Evolutionary conservation across 1,284 basidiomycete species (phyloP).

Genomic region (Kwoniella shivajii): DNA sequence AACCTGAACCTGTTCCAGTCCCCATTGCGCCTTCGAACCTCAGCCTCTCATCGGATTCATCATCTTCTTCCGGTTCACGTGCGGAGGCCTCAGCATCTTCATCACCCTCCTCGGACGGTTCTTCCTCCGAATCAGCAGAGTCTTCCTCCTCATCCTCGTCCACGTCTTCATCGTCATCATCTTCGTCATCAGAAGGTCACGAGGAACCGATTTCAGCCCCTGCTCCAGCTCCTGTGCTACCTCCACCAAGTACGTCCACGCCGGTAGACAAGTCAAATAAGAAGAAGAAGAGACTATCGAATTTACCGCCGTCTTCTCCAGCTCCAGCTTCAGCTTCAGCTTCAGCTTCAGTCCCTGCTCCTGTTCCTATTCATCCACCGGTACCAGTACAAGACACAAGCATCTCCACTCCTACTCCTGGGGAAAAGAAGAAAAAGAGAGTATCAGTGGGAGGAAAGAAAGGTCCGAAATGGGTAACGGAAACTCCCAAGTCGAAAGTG

Average conservation of each 20-base stretch:
- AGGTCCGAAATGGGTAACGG: constrained; percentile 20
- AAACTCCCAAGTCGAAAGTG: constrained; percentile 22
- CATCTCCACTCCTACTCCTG: not conserved
- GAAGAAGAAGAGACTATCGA: not conserved
- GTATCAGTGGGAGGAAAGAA: not conserved
- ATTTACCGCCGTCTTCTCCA: too few species aligned
- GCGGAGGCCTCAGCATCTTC: not conserved
- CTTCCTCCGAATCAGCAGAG: not conserved
- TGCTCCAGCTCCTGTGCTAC: not conserved
- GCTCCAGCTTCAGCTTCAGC: not conserved
- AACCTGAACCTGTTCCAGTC: too few species aligned
- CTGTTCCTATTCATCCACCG: not conserved
- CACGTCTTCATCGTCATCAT: not conserved
- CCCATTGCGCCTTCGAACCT: not conserved
- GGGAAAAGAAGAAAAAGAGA: constrained; percentile 11
- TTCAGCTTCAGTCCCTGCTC: not conserved
- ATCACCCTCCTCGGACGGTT: not conserved
- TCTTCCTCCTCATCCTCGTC: not conserved
- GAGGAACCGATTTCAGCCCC: not conserved
- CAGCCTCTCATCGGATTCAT: too few species aligned
- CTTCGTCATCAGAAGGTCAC: not conserved
- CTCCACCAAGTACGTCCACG: not conserved
- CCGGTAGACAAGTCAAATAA: not conserved
- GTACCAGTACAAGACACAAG: not conserved
- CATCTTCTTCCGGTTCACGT: not conserved